Conservation (phyloP, 768 basidiomycete species). For the Rhizopogon roseolus region DNA sequence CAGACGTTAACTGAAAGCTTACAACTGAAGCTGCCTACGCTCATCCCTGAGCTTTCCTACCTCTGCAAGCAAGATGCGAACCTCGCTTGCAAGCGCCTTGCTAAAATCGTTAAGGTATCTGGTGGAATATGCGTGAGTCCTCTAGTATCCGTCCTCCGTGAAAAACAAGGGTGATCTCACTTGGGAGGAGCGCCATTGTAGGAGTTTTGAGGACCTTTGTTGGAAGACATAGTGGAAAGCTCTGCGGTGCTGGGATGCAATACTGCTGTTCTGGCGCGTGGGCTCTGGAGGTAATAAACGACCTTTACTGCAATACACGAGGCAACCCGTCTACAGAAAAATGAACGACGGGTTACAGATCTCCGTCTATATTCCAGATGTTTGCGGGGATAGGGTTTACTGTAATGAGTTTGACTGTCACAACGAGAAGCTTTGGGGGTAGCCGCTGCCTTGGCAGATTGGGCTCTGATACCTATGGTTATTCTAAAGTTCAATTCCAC, state of each 20-base stretch:
- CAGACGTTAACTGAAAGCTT: conserved; percentile 9
- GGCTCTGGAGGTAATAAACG: background rate
- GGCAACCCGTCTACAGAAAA: background rate
- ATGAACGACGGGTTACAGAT: background rate
- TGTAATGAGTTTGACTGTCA: background rate
- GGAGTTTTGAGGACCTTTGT: conserved; percentile 23
- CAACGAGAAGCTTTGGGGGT: background rate
- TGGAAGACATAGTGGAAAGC: conserved; percentile 23
- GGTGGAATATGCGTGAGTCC: background rate
- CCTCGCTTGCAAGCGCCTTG: conserved; percentile 57
- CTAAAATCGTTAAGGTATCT: conserved; percentile 59
- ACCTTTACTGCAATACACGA: background rate
- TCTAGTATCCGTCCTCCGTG: conserved; percentile 5
- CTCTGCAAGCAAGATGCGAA: conserved; percentile 56
- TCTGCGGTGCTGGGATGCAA: background rate
- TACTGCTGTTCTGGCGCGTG: background rate
- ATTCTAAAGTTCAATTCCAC: no score
- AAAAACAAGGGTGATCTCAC: conserved; percentile 15
- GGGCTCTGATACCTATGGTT: no score
- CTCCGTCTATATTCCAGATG: background rate
- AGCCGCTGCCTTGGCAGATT: no score
- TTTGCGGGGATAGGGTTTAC: background rate
- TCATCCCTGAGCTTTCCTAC: conserved; percentile 60
- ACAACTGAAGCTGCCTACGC: conserved; percentile 54
- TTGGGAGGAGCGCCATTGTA: conserved; percentile 30